phyloP scores from a whole-genome alignment of 2,329 filamentous ascomycete species.

The Nectriaceae sp. region DNA sequence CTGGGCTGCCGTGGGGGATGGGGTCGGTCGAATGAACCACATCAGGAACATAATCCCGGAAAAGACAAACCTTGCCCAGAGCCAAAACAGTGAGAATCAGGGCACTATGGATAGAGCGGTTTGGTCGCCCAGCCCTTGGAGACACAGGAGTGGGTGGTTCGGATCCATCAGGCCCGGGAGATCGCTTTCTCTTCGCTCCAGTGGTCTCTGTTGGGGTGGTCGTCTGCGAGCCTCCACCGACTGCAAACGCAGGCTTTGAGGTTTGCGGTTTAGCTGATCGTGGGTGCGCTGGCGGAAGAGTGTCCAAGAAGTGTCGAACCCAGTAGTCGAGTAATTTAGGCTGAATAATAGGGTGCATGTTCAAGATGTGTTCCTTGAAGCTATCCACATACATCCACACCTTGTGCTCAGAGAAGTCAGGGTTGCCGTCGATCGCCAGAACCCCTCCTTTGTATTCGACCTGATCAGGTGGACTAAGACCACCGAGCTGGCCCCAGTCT shows the following conservation, averaged over 20 bases:
- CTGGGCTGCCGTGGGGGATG: conserved; percentile 36
- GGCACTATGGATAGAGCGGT: conserved; percentile 74
- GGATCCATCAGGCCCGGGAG: conserved; percentile 42
- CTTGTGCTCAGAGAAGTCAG: conserved; percentile 53
- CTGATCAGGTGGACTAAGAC: conserved; percentile 47
- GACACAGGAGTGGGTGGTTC: conserved; percentile 33
- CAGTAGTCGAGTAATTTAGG: conserved; percentile 54
- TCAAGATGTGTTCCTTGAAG: conserved; percentile 63
- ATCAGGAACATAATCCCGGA: conserved; percentile 57
- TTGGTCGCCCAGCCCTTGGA: conserved; percentile 51
- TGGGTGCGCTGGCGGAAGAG: conserved; percentile 39
- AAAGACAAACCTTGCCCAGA: conserved; percentile 77
- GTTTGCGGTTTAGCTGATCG: conserved; percentile 30
- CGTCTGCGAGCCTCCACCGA: conserved; percentile 28
- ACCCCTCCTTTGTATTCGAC: conserved; percentile 40
- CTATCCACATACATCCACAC: conserved; percentile 57
- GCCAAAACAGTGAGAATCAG: conserved; percentile 82
- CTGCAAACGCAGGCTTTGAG: conserved; percentile 35
- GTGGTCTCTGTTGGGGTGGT: conserved; percentile 24
- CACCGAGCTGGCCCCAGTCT: conserved; percentile 62
- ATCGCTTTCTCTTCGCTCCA: conserved; percentile 59
- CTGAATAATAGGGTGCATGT: conserved; percentile 65
- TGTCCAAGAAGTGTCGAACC: conserved; percentile 54
- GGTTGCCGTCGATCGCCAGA: conserved; percentile 48
- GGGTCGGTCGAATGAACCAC: conserved; percentile 47